Evolutionary conservation across 345 rosid genomes (phyloP).

Genomic region (Hibiscus trionum): DNA sequence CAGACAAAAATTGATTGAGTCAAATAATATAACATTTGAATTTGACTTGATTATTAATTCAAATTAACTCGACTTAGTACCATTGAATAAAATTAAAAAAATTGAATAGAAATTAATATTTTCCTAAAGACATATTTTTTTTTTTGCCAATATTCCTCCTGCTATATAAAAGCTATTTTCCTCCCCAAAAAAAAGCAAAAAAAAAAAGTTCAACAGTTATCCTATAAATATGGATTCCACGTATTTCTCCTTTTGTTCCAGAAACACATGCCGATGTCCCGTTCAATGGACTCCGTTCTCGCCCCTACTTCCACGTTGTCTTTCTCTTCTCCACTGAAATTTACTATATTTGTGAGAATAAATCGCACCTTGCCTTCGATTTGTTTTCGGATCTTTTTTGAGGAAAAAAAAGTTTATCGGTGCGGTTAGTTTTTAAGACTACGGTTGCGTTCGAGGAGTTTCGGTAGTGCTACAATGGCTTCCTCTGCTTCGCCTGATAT

Average conservation of each 20-base stretch:
- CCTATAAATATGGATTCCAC: constrained; percentile 37
- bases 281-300: constrained; percentile 28
- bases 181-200: too few species aligned
- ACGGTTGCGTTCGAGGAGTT: not conserved
- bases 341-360: not conserved
- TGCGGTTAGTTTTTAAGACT: not conserved
- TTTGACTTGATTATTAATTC: too few species aligned
- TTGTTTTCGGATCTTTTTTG: constrained; percentile 5
- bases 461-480: constrained; percentile 17
- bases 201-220: not conserved
- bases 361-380: not conserved
- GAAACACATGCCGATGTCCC: not conserved
- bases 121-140: too few species aligned
- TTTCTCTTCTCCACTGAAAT: constrained; percentile 13
- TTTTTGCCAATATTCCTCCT: too few species aligned
- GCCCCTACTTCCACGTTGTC: constrained; percentile 18
- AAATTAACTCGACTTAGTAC: too few species aligned
- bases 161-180: too few species aligned
- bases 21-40: too few species aligned
- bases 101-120: too few species aligned
- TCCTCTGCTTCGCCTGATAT: not conserved
- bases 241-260: not conserved
- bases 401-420: constrained; percentile 9
- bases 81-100: too few species aligned
- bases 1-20: too few species aligned